Percentiles rank a stretch among this genome's conserved stretches.
phyloP scores from a whole-genome alignment of 768 basidiomycete genomes.

The Kwoniella newhampshirensis region DNA sequence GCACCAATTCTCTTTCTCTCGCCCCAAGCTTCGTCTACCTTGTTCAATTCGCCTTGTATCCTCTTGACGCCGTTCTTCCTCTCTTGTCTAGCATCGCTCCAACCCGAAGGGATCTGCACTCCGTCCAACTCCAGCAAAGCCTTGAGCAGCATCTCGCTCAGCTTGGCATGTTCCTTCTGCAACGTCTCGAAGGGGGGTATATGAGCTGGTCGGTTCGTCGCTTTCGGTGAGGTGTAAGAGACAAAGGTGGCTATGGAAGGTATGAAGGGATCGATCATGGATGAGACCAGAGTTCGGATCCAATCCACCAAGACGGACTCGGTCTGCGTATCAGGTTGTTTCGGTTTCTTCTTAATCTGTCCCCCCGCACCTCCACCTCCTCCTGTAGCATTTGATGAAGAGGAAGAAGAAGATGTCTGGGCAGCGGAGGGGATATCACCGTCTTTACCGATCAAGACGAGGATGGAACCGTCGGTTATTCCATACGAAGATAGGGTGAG shows the following conservation, averaged over 20 bases:
- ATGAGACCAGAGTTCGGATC: constrained; percentile 26
- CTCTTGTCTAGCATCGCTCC: constrained; percentile 73
- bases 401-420: constrained; percentile 6
- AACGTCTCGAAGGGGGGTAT: constrained; percentile 45
- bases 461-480: constrained; percentile 66
- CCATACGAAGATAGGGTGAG: constrained; percentile 73
- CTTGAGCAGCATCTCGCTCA: constrained; percentile 82
- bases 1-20: constrained; percentile 36
- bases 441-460: constrained; percentile 67
- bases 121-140: constrained; percentile 83
- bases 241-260: constrained; percentile 35
- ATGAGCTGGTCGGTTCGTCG: constrained; percentile 34
- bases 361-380: constrained; percentile 7
- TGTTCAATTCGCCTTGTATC: constrained; percentile 78
- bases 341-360: constrained; percentile 36
- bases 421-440: constrained; percentile 38
- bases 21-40: constrained; percentile 71
- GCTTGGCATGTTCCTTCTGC: constrained; percentile 59
- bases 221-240: constrained; percentile 28
- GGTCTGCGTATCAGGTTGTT: constrained; percentile 35
- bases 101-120: constrained; percentile 68
- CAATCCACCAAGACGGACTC: constrained; percentile 40
- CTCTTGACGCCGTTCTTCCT: constrained; percentile 83
- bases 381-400: constrained; percentile 7
- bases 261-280: constrained; percentile 26